Conservation (phyloP, 208 protist species). For the Angomonas deanei region DNA sequence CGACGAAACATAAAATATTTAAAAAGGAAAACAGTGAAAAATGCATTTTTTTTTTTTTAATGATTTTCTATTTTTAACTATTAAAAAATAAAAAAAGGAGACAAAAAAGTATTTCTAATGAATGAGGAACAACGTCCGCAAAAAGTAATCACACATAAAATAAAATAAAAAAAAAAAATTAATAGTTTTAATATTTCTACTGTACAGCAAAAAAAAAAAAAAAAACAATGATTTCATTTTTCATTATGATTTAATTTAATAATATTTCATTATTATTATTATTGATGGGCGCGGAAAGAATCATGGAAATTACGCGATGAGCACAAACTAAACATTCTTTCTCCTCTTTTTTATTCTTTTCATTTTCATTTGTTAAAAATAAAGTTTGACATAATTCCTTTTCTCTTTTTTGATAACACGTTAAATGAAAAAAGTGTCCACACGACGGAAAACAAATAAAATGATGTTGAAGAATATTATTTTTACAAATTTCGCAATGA, state of each 20-base stretch:
- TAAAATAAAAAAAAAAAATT: no score
- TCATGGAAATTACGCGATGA: not conserved
- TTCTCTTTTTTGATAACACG: not conserved
- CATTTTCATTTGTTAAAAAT: not conserved
- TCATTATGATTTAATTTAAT: not conserved
- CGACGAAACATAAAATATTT: not conserved
- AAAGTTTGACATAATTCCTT: not conserved
- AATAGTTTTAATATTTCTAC: no score
- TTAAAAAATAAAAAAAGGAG: no score
- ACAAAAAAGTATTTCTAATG: no score
- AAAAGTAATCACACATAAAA: no score
- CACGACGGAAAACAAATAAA: slow-evolving; percentile 6
- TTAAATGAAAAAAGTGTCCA: slow-evolving; percentile 5
- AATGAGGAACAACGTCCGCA: no score
- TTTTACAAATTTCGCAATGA: not conserved
- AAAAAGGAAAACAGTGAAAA: not conserved
- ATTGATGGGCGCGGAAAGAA: not conserved
- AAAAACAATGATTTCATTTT: not conserved
- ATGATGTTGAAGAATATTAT: slow-evolving; percentile 1
- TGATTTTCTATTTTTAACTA: no score
- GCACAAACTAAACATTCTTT: not conserved
- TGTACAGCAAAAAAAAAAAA: not conserved
- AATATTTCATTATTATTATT: not conserved
- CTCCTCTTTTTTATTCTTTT: not conserved
- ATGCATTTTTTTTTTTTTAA: not conserved